These are phyloP conservation scores for Cyclotella sp. DNA, from an alignment of 108 stramenopile species.

Conservation along the genomic window DNA sequence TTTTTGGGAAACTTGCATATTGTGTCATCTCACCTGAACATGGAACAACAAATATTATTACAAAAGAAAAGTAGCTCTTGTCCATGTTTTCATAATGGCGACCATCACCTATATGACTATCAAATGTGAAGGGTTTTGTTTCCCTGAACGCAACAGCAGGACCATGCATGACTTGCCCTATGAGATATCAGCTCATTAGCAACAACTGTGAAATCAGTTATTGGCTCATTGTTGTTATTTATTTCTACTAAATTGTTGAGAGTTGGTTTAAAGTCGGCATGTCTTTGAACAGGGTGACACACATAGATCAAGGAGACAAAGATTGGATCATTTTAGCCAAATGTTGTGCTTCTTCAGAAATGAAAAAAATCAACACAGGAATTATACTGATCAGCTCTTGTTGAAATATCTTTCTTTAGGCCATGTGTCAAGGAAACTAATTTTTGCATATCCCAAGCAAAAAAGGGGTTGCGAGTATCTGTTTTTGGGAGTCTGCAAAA, in stretches of 20 bases:
- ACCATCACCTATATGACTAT: constrained; percentile 18
- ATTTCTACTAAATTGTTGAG: constrained; percentile 12
- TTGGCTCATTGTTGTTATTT: too few relatives aligned
- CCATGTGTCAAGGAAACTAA: too few relatives aligned
- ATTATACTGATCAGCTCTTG: constrained; percentile 40
- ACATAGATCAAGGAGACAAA: constrained; percentile 49
- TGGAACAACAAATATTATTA: constrained; percentile 25
- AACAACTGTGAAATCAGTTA: constrained; percentile 25
- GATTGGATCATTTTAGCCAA: neutral
- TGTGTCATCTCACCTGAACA: constrained; percentile 27
- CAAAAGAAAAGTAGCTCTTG: constrained; percentile 14
- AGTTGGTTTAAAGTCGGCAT: constrained; percentile 20
- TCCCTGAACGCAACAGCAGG: constrained; percentile 12
- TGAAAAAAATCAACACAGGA: constrained; percentile 19
- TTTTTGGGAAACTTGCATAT: constrained; percentile 21
- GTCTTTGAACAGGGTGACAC: constrained; percentile 58
- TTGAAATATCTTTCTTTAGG: constrained; percentile 19
- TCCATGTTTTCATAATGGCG: constrained; percentile 10
- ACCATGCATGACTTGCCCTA: constrained; percentile 18
- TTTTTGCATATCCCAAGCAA: too few relatives aligned
- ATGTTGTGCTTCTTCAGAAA: constrained; percentile 1
- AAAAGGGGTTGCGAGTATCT: too few relatives aligned
- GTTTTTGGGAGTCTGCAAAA: too few relatives aligned
- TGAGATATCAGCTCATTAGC: constrained; percentile 52
- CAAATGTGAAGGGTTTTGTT: constrained; percentile 8